A percentile compares a stretch with the other conserved stretches of the same genome.
phyloP scores from a whole-genome alignment of 106 monocot genomes.

The Phalaenopsis equestris region DNA sequence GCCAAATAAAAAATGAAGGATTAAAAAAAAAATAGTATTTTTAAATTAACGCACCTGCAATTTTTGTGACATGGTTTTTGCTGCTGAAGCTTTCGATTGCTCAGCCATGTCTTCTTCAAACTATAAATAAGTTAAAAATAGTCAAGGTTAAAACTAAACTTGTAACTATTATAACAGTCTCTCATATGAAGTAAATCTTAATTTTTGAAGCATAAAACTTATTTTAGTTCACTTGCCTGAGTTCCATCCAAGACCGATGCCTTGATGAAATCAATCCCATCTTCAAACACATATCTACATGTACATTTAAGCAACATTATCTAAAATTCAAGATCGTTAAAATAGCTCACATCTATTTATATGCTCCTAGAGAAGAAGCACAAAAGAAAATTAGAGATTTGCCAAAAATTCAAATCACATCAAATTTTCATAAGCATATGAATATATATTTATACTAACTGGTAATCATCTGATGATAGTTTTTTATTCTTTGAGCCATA shows the following conservation, averaged over 20 bases:
- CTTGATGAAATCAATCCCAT: conserved; percentile 85
- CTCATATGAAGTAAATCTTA: neutral
- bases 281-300: conserved; percentile 88
- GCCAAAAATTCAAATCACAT: neutral
- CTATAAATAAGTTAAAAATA: conserved; percentile 15
- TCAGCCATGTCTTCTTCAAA: conserved; percentile 42
- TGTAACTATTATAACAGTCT: neutral
- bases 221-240: conserved; percentile 28
- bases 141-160: neutral
- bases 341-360: neutral
- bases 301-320: neutral
- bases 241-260: conserved; percentile 72
- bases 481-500: conserved; percentile 87
- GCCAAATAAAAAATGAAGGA: neutral
- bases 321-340: neutral
- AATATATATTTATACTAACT: conserved; percentile 42
- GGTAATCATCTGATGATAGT: conserved; percentile 54
- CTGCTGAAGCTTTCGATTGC: conserved; percentile 22
- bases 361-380: neutral
- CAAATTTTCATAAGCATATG: neutral
- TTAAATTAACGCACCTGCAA: conserved; percentile 39
- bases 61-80: conserved; percentile 48
- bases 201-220: neutral
- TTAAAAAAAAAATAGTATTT: neutral
- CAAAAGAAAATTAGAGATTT: neutral